Conservation (phyloP, 306 rosid species). For the Vigna trinervia region DNA sequence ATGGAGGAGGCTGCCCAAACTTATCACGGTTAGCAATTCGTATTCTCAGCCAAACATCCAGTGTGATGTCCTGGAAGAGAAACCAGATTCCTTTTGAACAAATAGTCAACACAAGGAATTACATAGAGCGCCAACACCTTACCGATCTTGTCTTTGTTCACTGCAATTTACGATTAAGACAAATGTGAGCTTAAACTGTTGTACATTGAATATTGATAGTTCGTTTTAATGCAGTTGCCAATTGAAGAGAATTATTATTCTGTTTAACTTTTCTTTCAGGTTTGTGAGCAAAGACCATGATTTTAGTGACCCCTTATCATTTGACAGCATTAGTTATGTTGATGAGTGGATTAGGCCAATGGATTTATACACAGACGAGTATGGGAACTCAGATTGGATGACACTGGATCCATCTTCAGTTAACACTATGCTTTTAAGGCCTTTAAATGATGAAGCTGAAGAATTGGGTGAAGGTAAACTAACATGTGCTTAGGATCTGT, state of each 20-base stretch:
- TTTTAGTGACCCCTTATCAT: conserved; percentile 68
- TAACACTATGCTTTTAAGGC: conserved; percentile 58
- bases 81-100: conserved; percentile 66
- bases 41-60: conserved; percentile 89
- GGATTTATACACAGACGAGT: conserved; percentile 62
- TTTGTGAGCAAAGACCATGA: conserved; percentile 59
- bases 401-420: conserved; percentile 63
- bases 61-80: conserved; percentile 57
- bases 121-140: conserved; percentile 79
- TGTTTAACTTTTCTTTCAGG: conserved; percentile 57
- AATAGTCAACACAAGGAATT: conserved; percentile 62
- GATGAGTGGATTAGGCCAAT: conserved; percentile 78
- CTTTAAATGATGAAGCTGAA: conserved; percentile 68
- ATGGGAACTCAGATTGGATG: conserved; percentile 69
- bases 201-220: conserved; percentile 32
- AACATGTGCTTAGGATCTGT: not conserved
- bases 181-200: conserved; percentile 51
- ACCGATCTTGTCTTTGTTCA: conserved; percentile 82
- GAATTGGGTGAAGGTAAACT: conserved; percentile 69
- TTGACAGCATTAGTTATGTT: conserved; percentile 50
- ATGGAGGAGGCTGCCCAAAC: conserved; percentile 91
- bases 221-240: conserved; percentile 34
- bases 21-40: conserved; percentile 81
- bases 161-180: conserved; percentile 50
- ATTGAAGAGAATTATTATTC: conserved; percentile 31